phyloP scores from a whole-genome alignment of 2,329 filamentous ascomycete species.

The Cladophialophora psammophila region DNA sequence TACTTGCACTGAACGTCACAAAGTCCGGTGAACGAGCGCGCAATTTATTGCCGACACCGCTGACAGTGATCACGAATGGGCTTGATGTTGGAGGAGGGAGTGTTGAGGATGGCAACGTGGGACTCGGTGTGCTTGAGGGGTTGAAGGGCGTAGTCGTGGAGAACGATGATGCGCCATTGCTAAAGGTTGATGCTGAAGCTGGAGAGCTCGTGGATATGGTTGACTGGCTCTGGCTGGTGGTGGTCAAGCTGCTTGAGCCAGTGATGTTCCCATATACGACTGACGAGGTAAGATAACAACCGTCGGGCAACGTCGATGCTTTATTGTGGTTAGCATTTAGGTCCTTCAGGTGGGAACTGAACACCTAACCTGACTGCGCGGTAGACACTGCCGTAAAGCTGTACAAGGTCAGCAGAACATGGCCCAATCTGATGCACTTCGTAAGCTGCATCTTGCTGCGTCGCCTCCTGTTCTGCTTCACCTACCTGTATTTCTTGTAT shows the following conservation, averaged over 20 bases:
- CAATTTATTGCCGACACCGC: conserved; percentile 18
- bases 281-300: conserved; percentile 31
- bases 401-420: conserved; percentile 12
- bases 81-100: conserved; percentile 19
- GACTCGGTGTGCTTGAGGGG: neutral
- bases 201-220: conserved; percentile 9
- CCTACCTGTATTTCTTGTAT: conserved; percentile 11
- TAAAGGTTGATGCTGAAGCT: neutral
- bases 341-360: neutral
- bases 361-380: conserved; percentile 27
- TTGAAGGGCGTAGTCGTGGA: neutral
- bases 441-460: conserved; percentile 22
- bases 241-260: conserved; percentile 6
- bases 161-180: neutral
- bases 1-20: conserved; percentile 17
- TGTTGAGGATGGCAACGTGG: conserved; percentile 7
- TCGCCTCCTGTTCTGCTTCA: conserved; percentile 6
- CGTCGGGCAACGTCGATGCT: conserved; percentile 18
- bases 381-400: conserved; percentile 14
- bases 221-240: neutral
- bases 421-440: conserved; percentile 9
- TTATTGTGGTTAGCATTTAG: conserved; percentile 1
- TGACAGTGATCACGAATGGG: conserved; percentile 26
- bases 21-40: conserved; percentile 20
- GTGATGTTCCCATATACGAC: conserved; percentile 28